phyloP scores from a whole-genome alignment of 148 eudicot genomes.

The Dianthus caryophyllus region DNA sequence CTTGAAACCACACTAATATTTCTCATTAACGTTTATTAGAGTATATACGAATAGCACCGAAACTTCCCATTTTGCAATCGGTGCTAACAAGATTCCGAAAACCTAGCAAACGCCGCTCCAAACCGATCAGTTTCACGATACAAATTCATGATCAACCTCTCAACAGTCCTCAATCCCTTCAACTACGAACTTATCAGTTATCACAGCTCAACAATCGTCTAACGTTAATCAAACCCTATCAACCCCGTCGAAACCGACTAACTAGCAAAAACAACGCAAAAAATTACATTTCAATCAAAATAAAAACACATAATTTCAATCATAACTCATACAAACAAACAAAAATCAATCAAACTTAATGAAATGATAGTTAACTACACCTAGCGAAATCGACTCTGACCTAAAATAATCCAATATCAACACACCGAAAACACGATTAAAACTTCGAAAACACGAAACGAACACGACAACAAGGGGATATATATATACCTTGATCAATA shows the following conservation, averaged over 20 bases:
- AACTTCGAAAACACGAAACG: too few relatives aligned
- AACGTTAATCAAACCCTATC: not conserved
- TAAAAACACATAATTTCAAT: not conserved
- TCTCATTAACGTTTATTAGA: not conserved
- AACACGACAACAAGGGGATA: too few relatives aligned
- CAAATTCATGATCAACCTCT: too few relatives aligned
- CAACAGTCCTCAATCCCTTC: too few relatives aligned
- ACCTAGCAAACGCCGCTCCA: too few relatives aligned
- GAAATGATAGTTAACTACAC: too few relatives aligned
- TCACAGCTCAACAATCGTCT: not conserved
- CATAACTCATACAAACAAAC: not conserved
- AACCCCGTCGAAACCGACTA: not conserved
- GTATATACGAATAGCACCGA: not conserved
- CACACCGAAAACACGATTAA: too few relatives aligned
- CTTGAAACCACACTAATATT: not conserved
- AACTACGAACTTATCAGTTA: too few relatives aligned
- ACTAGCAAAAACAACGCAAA: not conserved
- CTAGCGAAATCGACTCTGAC: too few relatives aligned
- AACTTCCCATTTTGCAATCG: not conserved
- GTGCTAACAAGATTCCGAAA: not conserved
- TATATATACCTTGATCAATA: slow-evolving; percentile 31
- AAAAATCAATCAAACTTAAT: too few relatives aligned
- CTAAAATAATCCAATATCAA: too few relatives aligned
- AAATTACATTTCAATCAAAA: not conserved
- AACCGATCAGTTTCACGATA: too few relatives aligned